Evolutionary conservation across 2,329 filamentous ascomycete species (phyloP).

Genomic region (Scleromitrula shiraiana): DNA sequence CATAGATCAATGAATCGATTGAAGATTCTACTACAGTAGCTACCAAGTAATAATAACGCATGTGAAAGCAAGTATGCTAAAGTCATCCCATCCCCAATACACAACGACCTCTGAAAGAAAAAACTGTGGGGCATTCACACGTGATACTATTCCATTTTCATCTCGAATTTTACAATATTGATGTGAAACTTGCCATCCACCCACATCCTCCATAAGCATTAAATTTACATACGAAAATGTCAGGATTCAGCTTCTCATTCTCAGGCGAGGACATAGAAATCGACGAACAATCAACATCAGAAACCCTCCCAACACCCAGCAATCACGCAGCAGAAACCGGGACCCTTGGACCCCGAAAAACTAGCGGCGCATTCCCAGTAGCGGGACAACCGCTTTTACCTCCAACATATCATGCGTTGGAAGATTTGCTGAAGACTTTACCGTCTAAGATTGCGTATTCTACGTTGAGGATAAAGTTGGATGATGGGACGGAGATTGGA

Average conservation of each 20-base stretch:
- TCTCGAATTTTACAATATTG: too few relatives aligned
- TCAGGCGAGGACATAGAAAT: slow-evolving; percentile 55
- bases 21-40: too few relatives aligned
- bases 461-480: slow-evolving; percentile 51
- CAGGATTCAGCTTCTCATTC: slow-evolving; percentile 43
- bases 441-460: slow-evolving; percentile 69
- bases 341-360: slow-evolving; percentile 17
- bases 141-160: too few relatives aligned
- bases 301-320: not conserved
- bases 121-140: too few relatives aligned
- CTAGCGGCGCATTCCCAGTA: slow-evolving; percentile 48
- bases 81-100: too few relatives aligned
- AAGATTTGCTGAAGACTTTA: slow-evolving; percentile 46
- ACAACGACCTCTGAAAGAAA: too few relatives aligned
- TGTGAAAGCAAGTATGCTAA: too few relatives aligned
- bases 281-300: slow-evolving; percentile 6
- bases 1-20: too few relatives aligned
- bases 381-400: slow-evolving; percentile 52
- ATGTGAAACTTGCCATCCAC: too few relatives aligned
- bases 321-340: slow-evolving; percentile 29
- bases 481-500: slow-evolving; percentile 43
- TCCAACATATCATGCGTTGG: slow-evolving; percentile 43
- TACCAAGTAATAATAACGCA: too few relatives aligned
- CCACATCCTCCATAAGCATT: too few relatives aligned
- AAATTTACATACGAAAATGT: not conserved